These are phyloP conservation scores for Septoria linicola DNA, from an alignment of 2,329 filamentous ascomycete species.

Conservation along the genomic window DNA sequence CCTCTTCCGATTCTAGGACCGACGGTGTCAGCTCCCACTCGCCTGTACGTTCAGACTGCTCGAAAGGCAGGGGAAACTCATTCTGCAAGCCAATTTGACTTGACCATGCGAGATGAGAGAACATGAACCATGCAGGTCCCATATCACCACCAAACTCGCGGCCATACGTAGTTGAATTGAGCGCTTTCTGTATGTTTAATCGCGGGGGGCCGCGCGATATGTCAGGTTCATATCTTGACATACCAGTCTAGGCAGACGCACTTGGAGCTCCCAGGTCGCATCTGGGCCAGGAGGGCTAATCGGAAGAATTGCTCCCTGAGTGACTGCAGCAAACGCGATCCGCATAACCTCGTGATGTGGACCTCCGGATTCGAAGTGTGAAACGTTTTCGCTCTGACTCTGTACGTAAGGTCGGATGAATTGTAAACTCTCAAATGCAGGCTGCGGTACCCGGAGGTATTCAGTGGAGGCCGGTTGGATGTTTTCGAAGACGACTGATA, in stretches of 20 bases:
- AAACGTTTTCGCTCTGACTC: too few species aligned
- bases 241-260: slow-evolving; percentile 4
- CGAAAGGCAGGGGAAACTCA: not conserved
- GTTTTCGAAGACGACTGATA: slow-evolving; percentile 8
- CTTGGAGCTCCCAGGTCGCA: slow-evolving; percentile 7
- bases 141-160: too few species aligned
- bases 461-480: not conserved
- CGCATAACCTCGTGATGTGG: slow-evolving; percentile 3
- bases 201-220: too few species aligned
- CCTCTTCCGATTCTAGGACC: not conserved
- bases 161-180: too few species aligned
- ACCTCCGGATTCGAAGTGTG: not conserved
- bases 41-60: not conserved
- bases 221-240: slow-evolving; percentile 1
- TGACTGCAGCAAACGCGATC: not conserved
- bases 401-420: not conserved
- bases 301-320: slow-evolving; percentile 8
- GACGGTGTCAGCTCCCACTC: not conserved
- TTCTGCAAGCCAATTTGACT: not conserved
- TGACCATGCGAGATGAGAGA: not conserved
- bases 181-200: too few species aligned
- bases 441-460: slow-evolving; percentile 1
- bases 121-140: too few species aligned
- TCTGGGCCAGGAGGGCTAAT: slow-evolving; percentile 10
- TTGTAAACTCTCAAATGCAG: slow-evolving; percentile 7